Base-by-base conservation (phyloP, 495 filamentous ascomycete species). In the Paragyromitra xinjiangensis region DNA sequence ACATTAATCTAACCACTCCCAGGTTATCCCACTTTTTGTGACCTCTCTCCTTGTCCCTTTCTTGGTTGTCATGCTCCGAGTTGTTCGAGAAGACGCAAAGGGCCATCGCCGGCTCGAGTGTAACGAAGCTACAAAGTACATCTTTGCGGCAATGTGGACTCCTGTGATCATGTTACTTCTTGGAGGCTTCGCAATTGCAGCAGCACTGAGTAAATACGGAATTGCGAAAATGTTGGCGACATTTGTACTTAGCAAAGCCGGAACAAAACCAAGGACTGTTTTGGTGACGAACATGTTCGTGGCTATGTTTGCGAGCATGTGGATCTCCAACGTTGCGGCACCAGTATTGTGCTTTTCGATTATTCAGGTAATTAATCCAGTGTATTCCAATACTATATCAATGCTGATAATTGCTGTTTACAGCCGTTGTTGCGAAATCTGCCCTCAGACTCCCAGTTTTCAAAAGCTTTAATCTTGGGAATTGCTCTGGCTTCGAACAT, bases 311-410 rank as follows among this genome's bases (percentile, higher is more conserved):
- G 89, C 95, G 45, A 97, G 93, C 78, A 99, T 99, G 95, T 94
- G 96, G 89, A 98, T 99, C 81, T 96, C 92, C 83, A 99, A 99
- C 78, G 95, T 99, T 44, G 95, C 95, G 19, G 95, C 96, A 4
- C 95, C 95, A 0, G 95, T 99, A n/a, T 88, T 99, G 8, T 99
- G 96, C 86, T 98, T 94, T 82, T 96, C 93, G 16, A 98, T 98
- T 83, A 94, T 97, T 76, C 93, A 95, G 87, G 90, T 92, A 84
- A 68, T 45, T 61, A 59, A 16, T 16, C 16, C 69, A 51, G 72
- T n/a, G 56, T 63, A 3, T 55, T 71, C 3, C 19, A 12, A 5
- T 73, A 40, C 42, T 65, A 14, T 70, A 5, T 59, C 64, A 64
- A 51, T n/a, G 11, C 53, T 56, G 37, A 81, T 83, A 81, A 40